A percentile compares a stretch with the other conserved stretches of the same genome.
Conservation (phyloP, 1,284 basidiomycete species). For the Takashimella tepidaria region DNA sequence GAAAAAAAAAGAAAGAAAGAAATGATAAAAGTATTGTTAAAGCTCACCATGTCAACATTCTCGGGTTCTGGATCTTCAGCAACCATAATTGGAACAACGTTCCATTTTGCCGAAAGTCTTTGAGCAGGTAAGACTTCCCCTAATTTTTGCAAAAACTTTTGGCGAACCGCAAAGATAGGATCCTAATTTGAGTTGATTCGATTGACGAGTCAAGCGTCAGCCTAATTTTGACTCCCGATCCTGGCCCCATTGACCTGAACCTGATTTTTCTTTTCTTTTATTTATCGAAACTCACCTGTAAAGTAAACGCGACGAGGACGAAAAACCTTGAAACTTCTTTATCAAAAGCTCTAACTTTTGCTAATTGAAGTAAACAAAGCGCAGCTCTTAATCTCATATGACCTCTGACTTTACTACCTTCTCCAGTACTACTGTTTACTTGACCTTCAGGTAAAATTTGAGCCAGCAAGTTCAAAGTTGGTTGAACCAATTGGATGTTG, state of each 20-base stretch:
- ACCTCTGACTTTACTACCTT: conserved; percentile 53
- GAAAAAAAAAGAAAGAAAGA: too few relatives aligned
- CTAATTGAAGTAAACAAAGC: conserved; percentile 73
- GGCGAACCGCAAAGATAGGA: conserved; percentile 78
- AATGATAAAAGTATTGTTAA: too few relatives aligned
- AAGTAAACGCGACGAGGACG: conserved; percentile 62
- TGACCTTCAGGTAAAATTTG: conserved; percentile 64
- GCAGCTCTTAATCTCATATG: conserved; percentile 74
- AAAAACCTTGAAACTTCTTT: conserved; percentile 61
- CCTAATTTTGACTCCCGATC: conserved; percentile 2
- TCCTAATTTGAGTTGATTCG: conserved; percentile 55
- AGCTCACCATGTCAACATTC: conserved; percentile 47
- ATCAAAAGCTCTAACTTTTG: conserved; percentile 60
- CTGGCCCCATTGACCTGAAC: too few relatives aligned
- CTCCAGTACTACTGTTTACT: conserved; percentile 56
- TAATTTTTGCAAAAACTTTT: conserved; percentile 70
- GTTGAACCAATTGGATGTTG: conserved; percentile 62
- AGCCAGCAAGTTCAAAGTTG: conserved; percentile 68
- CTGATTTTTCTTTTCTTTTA: neutral
- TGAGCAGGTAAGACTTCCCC: conserved; percentile 58
- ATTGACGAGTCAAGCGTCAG: too few relatives aligned
- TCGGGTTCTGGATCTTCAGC: conserved; percentile 88
- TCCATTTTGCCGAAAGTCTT: conserved; percentile 66
- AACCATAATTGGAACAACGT: conserved; percentile 78
- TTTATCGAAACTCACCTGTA: conserved; percentile 58